Evolutionary conservation across 163 green algal genomes (phyloP), one percentile per base, ranked within the genome.

Genomic region (Scenedesmus sp.): DNA sequence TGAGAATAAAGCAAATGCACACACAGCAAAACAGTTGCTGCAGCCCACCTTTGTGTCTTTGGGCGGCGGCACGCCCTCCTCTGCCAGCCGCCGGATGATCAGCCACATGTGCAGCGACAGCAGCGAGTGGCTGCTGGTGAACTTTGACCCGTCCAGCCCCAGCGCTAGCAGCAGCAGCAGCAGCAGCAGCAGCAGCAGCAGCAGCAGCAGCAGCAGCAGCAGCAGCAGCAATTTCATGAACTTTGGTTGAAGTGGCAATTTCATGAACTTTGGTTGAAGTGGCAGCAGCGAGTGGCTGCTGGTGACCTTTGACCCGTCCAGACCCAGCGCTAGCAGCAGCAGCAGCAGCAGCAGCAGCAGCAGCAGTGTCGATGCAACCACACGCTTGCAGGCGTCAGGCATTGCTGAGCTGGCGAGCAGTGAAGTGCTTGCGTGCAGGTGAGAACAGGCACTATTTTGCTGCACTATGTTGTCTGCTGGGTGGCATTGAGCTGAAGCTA

Each of bases 61-160:
- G 23, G 70, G 70, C 46, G 70, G 70, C 0, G 66, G 26, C 67
- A 7, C n/a, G 73, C 55, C 77, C 85, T 92, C 86, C 54, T 46
- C 34, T 2, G 76, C 55, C 64, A 96, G 66, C 15, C 94, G 92
- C 66, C 93, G 46, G 20, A 95, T 91, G 4, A 96, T 60, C 18
- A 96, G 88, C 94, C 94, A 96, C 84, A 96, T 92, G 89, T 96
- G 93, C 79, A 96, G 79, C 13, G 89, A 91, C 56, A 96, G 88
- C 64, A 96, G 85, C 10, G 87, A 87, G 93, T 94, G 94, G 3
- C 90, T 94, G 18, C 91, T 93, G 91, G 93, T 96, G 88, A 96
- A 96, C 1, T 90, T 88, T 1, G 56, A 84, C 10, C 83, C 81
- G 2, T 95, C 93, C 56, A 96, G 74, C 46, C 94, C 94, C 64